A percentile compares a stretch with the other conserved stretches of the same genome.
These are phyloP conservation scores for Xylaria bambusicola DNA, from an alignment of 495 filamentous ascomycete species.

Conservation along the genomic window DNA sequence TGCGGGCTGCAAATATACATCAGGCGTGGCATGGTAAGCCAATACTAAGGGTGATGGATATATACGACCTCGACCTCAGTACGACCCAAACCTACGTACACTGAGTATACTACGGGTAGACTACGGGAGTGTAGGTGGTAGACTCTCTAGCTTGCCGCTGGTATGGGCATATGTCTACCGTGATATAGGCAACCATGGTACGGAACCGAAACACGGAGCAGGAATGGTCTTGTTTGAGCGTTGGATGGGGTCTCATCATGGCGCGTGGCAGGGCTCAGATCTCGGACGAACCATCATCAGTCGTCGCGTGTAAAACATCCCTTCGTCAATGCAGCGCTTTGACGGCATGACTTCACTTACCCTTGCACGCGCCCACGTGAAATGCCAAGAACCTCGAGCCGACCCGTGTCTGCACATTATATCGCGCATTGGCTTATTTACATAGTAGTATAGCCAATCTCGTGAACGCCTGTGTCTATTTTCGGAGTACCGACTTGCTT, in stretches of 20 bases:
- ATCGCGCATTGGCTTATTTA: not conserved
- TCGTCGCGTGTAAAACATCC: no score
- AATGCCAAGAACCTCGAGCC: slow-evolving; percentile 6
- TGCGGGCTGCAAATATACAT: no score
- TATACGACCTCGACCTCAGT: no score
- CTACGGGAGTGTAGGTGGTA: not conserved
- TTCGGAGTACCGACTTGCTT: no score
- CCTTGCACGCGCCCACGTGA: slow-evolving; percentile 2
- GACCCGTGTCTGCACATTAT: slow-evolving; percentile 1
- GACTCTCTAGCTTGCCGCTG: no score
- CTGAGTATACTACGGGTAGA: no score
- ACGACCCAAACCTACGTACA: no score
- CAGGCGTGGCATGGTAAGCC: no score
- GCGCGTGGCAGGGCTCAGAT: slow-evolving; percentile 5
- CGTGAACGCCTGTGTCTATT: not conserved
- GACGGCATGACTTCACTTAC: not conserved
- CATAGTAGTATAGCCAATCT: no score
- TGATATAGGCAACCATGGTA: not conserved
- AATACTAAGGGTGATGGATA: no score
- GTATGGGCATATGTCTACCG: no score
- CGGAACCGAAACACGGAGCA: not conserved
- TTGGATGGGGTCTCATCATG: not conserved
- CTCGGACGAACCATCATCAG: slow-evolving; percentile 11
- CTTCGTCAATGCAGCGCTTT: not conserved
- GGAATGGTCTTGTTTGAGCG: not conserved